These are phyloP conservation scores for Nymphaea colorata DNA, from an alignment of 164 flowering plant species.

Conservation along the genomic window DNA sequence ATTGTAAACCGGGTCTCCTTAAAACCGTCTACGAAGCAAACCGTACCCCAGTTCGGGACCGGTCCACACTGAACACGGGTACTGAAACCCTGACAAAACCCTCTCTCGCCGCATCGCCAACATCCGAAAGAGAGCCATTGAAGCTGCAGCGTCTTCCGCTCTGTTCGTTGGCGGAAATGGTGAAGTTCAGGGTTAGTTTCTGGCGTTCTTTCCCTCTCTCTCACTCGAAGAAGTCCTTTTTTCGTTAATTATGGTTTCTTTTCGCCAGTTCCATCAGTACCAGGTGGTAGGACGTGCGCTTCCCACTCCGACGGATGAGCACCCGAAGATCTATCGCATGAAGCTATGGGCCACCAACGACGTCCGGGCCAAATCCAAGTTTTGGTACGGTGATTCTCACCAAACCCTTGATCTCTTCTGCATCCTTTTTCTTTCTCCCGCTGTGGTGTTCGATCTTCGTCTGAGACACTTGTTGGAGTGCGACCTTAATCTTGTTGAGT, in stretches of 20 bases:
- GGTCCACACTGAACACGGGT: no score
- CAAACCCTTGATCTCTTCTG: no score
- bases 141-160: background rate
- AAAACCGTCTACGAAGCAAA: no score
- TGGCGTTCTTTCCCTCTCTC: background rate
- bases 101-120: background rate
- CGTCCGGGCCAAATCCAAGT: conserved; percentile 83
- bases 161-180: background rate
- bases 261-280: conserved; percentile 69
- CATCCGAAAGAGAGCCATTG: background rate
- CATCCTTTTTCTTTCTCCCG: background rate
- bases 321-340: conserved; percentile 86
- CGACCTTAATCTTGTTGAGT: no score
- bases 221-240: background rate
- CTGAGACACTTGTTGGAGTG: background rate
- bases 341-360: conserved; percentile 87
- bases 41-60: no score
- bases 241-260: background rate
- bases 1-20: no score
- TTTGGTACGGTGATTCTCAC: conserved; percentile 27
- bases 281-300: conserved; percentile 85
- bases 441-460: background rate
- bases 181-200: background rate
- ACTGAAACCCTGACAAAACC: background rate
- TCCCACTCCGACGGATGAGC: conserved; percentile 58